Evolutionary conservation across 2,329 filamentous ascomycete genomes (phyloP).

Genomic region (Fonsecaea monophora): DNA sequence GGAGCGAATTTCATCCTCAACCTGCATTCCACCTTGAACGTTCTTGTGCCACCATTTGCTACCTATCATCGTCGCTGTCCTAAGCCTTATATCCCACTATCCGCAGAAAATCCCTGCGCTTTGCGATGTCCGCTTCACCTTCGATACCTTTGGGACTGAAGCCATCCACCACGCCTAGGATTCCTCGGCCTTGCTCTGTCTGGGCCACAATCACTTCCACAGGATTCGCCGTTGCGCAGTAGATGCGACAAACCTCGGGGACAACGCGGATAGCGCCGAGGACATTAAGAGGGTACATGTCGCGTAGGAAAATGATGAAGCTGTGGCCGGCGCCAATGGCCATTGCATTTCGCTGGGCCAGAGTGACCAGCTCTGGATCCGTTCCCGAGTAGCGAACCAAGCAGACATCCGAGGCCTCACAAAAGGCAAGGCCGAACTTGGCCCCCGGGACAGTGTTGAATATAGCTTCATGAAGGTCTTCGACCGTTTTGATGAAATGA

Average conservation of each 20-base stretch:
- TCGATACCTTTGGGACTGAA: slow-evolving; percentile 14
- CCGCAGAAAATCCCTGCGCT: slow-evolving; percentile 3
- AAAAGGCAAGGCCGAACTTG: slow-evolving; percentile 13
- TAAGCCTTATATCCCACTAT: neutral
- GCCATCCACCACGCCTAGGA: slow-evolving; percentile 10
- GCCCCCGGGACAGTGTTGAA: slow-evolving; percentile 12
- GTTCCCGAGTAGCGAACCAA: slow-evolving; percentile 6
- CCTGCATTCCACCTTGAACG: neutral
- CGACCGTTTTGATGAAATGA: slow-evolving; percentile 13
- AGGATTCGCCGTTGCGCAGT: slow-evolving; percentile 9
- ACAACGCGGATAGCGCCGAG: slow-evolving; percentile 1
- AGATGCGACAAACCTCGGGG: slow-evolving; percentile 9
- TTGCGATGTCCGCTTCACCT: slow-evolving; percentile 1
- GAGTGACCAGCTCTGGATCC: neutral
- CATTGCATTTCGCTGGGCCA: slow-evolving; percentile 6
- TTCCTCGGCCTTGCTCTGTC: slow-evolving; percentile 6
- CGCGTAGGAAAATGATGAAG: slow-evolving; percentile 9
- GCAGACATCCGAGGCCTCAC: slow-evolving; percentile 13
- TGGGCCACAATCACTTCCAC: slow-evolving; percentile 14
- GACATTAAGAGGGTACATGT: slow-evolving; percentile 10
- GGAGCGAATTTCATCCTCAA: neutral
- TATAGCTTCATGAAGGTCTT: slow-evolving; percentile 14
- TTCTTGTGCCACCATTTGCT: neutral
- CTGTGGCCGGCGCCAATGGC: slow-evolving; percentile 9
- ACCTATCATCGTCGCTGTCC: neutral